Evolutionary conservation across 768 basidiomycete genomes (phyloP), one percentile per base, ranked within the genome.

Genomic region (Leccinum arenicola): DNA sequence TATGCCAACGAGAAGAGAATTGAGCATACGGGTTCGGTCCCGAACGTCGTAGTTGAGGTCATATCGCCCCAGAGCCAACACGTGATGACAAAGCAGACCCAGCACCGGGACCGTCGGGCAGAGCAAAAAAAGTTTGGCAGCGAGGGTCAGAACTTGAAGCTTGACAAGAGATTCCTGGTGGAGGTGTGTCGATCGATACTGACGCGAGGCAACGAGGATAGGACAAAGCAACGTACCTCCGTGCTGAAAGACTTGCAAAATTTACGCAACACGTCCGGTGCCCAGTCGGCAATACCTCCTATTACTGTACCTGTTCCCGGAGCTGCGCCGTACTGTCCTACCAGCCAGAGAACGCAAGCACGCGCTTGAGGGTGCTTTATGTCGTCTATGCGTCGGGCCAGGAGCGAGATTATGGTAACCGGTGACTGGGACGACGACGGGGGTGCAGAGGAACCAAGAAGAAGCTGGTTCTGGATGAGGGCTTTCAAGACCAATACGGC

Each of bases 321-420:
- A 6, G 73, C 71, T 14, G 80, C 79, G 17, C 89, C 84, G 68
- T 93, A 93, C 70, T 97, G 93, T 0, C 96, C 95, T 0, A 94
- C 93, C 1, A 98, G 83, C 94, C 96, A 97, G 25, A 93, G 75
- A 1, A 98, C 86, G 64, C 91, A 94, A 0, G 95, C 93, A 31
- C 92, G 78, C 1, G 95, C 94, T 66, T 86, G 82, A 1, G 87
- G 78, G 65, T 95, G 91, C 7, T 77, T 82, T 53, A 98, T 91
- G 54, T 86, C 87, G 51, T 93, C 91, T 50, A 96, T 82, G 33
- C 83, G 82, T 52, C 83, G 80, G 0, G 93, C 92, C 6, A 98
- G 84, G 36, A 85, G 84, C 3, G 86, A 81, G n/a, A 96, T 87
- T 61, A 96, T 89, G 8, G 78, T 75, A 10, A 88, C 69, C 0